Base-by-base conservation (phyloP, 1,139 yeast species). In the Diutina siamensis region DNA sequence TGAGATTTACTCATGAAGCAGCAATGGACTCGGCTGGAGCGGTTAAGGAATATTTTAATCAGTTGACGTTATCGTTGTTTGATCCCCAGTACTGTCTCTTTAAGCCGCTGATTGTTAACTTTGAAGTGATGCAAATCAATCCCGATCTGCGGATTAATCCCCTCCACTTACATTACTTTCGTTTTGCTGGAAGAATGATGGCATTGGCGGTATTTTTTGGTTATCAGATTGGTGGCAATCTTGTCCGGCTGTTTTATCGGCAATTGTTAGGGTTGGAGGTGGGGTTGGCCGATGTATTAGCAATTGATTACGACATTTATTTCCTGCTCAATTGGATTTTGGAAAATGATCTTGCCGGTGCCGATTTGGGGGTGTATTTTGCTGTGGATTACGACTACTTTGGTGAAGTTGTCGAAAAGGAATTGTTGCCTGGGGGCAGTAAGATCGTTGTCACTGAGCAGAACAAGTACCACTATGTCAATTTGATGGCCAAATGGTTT, bases 181-280 rank as follows among this genome's bases (percentile, higher is more conserved):
- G 89, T 64, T 94, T 92, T 61, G 89, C 92, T 63, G 99, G 99
- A 54, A 81, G 98, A 67, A 96, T 89, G 50, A 97, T 92, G 50
- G 99, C 98, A 35, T 73, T 92, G 55, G 97, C 97, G 62, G 95
- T 92, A 20, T 94, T 92, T 88, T 98, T 94, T 62, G 79, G 98
- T 64, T 78, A 98, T 63, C 94, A 92, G 70, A 71, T 92, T 61
- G 98, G 92, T 65, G 97, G 97, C 0, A 92, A 89, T 74, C 92
- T 92, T 64, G 95, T 92, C 58, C 96, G 96, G 52, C 98, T 98
- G 1, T 78, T 92, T 61, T 94, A 92, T 67, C 94, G 94, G 71
- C 88, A 92, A 97, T 88, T 92, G 85, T 74, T 92, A 55, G 86
- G 82, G 60, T 92, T 92, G 67, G 88, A 87, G 71, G 95, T 92